Base-by-base conservation (phyloP, 805 yeast species). In the Candida pini region DNA sequence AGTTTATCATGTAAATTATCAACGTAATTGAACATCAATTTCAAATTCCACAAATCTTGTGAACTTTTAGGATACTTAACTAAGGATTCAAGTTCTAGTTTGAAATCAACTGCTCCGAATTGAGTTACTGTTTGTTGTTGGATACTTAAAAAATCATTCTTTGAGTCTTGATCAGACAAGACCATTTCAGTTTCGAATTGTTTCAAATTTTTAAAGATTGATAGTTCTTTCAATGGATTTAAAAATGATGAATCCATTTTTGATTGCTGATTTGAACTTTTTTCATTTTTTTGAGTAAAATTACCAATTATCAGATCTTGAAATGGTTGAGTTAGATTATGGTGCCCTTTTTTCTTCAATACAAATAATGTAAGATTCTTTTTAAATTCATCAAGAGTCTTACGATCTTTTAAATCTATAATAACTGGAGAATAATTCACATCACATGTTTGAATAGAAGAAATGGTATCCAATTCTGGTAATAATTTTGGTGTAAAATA, bases 31-130 rank as follows among this genome's bases (percentile, higher is more conserved):
- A 82, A 78, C 7, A 82, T 54, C 32, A 82, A 52, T 39, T 71
- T 71, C 38, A 81, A 55, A 45, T 77, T 79, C 79, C 84, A 75
- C 34, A 81, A 55, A 35, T 80, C 84, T 31, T 78, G 80, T n/a
- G 43, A 43, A 1, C 56, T 50, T 9, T 40, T 34, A 0, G 81
- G 80, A 1, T 47, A 43, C 4, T 39, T 38, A 1, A 75, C 74
- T 47, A 71, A 55, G 3, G 51, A 50, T 18, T 56, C 56, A 18
- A 80, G 54, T 42, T 79, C 81, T 16, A 75, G 49, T 48, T 77
- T 74, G 42, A 68, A 64, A 50, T 81, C 86, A 19, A 76, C 52
- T 4, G 76, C 63, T 4, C 71, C 68, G 18, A 73, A 58, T 15
- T 63, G 66, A 22, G 53, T 31, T 6, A 40, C 28, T 13, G n/a